Conservation (phyloP, 2,329 filamentous ascomycete species). For the Rhinocladiella mackenziei region DNA sequence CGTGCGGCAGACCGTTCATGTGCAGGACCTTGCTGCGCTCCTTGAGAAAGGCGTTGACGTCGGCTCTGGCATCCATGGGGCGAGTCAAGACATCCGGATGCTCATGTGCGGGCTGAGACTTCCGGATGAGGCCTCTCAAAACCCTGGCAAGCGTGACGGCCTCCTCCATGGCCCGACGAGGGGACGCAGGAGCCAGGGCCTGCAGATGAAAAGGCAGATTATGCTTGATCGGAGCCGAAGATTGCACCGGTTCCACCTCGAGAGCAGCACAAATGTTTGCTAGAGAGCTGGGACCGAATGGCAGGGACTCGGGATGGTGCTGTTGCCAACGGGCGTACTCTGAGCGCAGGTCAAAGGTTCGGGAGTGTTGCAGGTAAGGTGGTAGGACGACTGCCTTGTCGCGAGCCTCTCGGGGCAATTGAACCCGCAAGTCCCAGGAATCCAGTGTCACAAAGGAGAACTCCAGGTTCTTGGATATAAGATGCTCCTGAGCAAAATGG, state of each 20-base stretch:
- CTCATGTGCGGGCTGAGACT: slow-evolving; percentile 89
- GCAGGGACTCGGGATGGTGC: slow-evolving; percentile 94
- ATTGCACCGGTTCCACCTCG: slow-evolving; percentile 95
- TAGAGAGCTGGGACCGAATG: slow-evolving; percentile 91
- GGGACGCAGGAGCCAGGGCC: slow-evolving; percentile 89
- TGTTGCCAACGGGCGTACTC: slow-evolving; percentile 99
- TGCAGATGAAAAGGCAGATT: slow-evolving; percentile 97
- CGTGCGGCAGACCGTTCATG: slow-evolving; percentile 94
- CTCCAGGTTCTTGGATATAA: slow-evolving; percentile 85
- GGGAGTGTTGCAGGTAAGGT: slow-evolving; percentile 93
- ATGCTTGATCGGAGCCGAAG: slow-evolving; percentile 96
- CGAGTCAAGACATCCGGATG: slow-evolving; percentile 92
- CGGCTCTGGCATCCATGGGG: slow-evolving; percentile 93
- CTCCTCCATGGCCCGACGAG: slow-evolving; percentile 95
- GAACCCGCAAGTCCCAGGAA: slow-evolving; percentile 96
- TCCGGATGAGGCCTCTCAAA: slow-evolving; percentile 85
- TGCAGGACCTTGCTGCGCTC: slow-evolving; percentile 98
- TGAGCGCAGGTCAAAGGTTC: slow-evolving; percentile 92
- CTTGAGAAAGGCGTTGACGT: slow-evolving; percentile 91
- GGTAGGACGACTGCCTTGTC: slow-evolving; percentile 97
- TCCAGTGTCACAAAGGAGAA: slow-evolving; percentile 98
- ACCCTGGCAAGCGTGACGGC: slow-evolving; percentile 91
- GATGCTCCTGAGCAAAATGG: slow-evolving; percentile 84
- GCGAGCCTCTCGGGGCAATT: slow-evolving; percentile 92
- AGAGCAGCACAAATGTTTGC: slow-evolving; percentile 97